Percentiles rank a stretch among this genome's conserved stretches.
Evolutionary conservation across 495 filamentous ascomycete species (phyloP).

Genomic region (Niebla homalea): DNA sequence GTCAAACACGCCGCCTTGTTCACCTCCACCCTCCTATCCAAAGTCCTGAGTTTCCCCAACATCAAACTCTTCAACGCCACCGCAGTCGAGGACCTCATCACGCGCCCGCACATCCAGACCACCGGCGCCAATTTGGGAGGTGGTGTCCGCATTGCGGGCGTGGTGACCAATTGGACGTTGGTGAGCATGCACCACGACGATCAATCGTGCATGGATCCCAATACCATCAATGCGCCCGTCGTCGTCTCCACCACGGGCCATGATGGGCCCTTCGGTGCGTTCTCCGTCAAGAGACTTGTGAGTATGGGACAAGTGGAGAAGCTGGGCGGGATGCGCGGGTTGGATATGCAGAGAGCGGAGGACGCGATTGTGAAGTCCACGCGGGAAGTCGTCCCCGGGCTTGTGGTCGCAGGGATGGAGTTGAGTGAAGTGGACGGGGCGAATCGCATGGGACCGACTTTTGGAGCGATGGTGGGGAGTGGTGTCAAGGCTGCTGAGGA

Average conservation of each 20-base stretch:
- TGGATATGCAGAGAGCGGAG: constrained; percentile 82
- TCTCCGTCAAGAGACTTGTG: constrained; percentile 72
- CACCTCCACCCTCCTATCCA: constrained; percentile 70
- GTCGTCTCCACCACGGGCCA: constrained; percentile 81
- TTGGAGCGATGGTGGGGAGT: constrained; percentile 69
- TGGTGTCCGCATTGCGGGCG: constrained; percentile 61
- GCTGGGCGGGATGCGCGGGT: constrained; percentile 78
- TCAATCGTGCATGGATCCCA: constrained; percentile 90
- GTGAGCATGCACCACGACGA: constrained; percentile 84
- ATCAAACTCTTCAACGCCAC: constrained; percentile 95
- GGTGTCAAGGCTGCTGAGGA: constrained; percentile 86
- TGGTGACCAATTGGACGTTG: constrained; percentile 89
- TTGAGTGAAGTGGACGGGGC: constrained; percentile 79
- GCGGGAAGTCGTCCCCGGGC: constrained; percentile 69
- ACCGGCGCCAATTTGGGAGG: constrained; percentile 19
- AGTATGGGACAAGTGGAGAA: constrained; percentile 69
- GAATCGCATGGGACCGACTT: constrained; percentile 72
- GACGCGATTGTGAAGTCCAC: constrained; percentile 86
- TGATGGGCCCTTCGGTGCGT: constrained; percentile 82
- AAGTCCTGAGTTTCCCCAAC: constrained; percentile 71
- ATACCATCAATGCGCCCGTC: constrained; percentile 82
- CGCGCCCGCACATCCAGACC: constrained; percentile 35
- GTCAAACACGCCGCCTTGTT: constrained; percentile 90
- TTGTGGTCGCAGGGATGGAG: constrained; percentile 92
- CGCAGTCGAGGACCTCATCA: constrained; percentile 80